These are phyloP conservation scores for Sporothrix protearum DNA, from an alignment of 2,329 filamentous ascomycete species.

Conservation along the genomic window DNA sequence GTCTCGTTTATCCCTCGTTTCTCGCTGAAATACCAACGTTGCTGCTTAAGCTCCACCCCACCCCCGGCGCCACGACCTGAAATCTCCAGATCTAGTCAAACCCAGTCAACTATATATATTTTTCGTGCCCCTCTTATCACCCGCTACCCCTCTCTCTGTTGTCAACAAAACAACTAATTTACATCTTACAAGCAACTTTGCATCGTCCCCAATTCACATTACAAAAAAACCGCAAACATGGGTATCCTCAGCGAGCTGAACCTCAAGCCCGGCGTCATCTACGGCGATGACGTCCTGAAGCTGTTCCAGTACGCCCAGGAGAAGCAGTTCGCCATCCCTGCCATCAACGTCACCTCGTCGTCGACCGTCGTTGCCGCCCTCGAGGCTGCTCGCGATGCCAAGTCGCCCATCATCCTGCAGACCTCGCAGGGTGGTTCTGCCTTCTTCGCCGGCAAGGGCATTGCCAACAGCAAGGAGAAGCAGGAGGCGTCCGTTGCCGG, in stretches of 20 bases:
- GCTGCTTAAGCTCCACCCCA: conserved; percentile 10
- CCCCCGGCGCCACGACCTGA: conserved; percentile 20
- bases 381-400: conserved; percentile 89
- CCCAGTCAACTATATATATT: conserved; percentile 18
- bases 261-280: conserved; percentile 53
- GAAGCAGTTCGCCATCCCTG: conserved; percentile 83
- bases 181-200: not conserved
- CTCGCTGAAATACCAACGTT: conserved; percentile 13
- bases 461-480: conserved; percentile 77
- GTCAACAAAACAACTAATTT: conserved; percentile 17
- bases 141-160: conserved; percentile 20
- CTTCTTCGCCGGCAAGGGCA: conserved; percentile 88
- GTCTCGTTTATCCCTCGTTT: conserved; percentile 14
- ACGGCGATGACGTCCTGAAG: conserved; percentile 52
- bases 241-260: conserved; percentile 42
- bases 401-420: conserved; percentile 90
- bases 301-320: conserved; percentile 90
- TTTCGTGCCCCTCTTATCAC: conserved; percentile 24
- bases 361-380: conserved; percentile 61
- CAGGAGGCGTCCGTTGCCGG: conserved; percentile 88
- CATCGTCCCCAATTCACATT: not conserved
- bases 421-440: conserved; percentile 89
- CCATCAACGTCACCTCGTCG: conserved; percentile 90
- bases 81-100: conserved; percentile 12
- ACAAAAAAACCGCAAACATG: conserved; percentile 29